Base-by-base conservation (phyloP, 768 basidiomycete species). In the Saitozyma podzolica region DNA sequence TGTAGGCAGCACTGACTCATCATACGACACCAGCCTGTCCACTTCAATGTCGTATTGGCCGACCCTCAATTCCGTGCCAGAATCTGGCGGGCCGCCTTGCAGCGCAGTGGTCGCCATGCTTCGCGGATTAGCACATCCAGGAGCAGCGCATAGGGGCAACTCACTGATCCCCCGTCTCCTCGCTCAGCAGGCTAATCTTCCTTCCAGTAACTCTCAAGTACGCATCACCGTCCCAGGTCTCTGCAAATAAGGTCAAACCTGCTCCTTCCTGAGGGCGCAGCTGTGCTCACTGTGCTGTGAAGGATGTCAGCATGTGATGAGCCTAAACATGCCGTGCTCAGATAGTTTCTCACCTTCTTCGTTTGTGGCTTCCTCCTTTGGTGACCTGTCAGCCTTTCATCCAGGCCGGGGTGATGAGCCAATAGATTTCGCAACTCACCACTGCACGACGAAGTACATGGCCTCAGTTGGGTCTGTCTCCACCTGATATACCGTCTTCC, bases 141-240 rank as follows among this genome's bases (percentile, higher is more conserved):
- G 29, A 39, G 29, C 16, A 53, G 19, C 20, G 6, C 7, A 3
- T 39, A 29, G 10, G 16, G 19, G 11, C 16, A 29, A 57, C 77
- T 67, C 48, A 78, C 77, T 64, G 61, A 37, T 72, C 68, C 17
- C 73, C 76, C 9, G 47, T 53, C 16, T 77, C 68, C 54, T 76
- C 75, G 62, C 69, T 73, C 10, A 75, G 59, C 69, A 79, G 72
- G 3, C 47, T 61, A 17, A 73, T 68, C 50, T 57, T 65, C 17
- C 56, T 69, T 19, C 76, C 74, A 8, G 63, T 59, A 11, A 78
- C 64, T 19, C 68, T 65, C 40, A 79, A 63, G 43, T 64, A 73
- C 0, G 75, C 78, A 59, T 79, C 78, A 11, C 75, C 76, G 53
- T 79, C 78, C 78, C 78, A 79, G 7, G 78, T 79, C 61, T 79